Evolutionary conservation across 2,329 filamentous ascomycete genomes (phyloP), one percentile per base, ranked within the genome.

Genomic region (Verticillium dahliae): DNA sequence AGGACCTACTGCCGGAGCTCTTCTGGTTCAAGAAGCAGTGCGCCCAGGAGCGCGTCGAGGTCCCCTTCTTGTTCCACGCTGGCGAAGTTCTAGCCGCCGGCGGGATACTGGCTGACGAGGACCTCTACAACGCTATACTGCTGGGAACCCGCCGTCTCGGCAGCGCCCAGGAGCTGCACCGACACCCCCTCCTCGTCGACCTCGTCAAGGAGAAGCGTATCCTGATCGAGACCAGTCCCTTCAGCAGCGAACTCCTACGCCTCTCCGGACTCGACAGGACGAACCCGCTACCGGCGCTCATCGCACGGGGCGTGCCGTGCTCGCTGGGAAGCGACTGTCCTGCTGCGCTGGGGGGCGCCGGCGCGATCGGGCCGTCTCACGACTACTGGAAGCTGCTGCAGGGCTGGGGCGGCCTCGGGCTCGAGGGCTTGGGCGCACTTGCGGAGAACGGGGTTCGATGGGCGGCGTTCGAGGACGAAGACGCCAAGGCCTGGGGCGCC

Each of bases 1-100:
- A 82, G 52, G 89, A 92, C 67, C 78, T 93, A 5, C 80, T 91
- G 0, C 90, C 91, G 0, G 84, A 93, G 67, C 77, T 96, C 1
- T 92, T 96, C 73, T 95, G 90, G 90, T 96, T 96, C 80, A 86
- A 86, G 66, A 91, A 92, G 71, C 83, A 86, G 66, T 95, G 91
- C 72, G 84, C 83, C 1, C 81, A 90, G 69, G 86, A 90, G 69
- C 85, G 83, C 4, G 82, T 95, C 33, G 83, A 90, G 57, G 86
- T 96, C 22, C 91, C 92, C 1, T 94, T 96, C 78, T 93, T 93
- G 79, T 92, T 96, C 78, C 91, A 95, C 73, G 91, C 91, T 0
- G 92, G 91, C 66, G 91, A 95, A 74, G 89, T 85, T 45, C 83
- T 93, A 1, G 90, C 90, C 57, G 58, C 60, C 54, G 65, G 65